Evolutionary conservation across 73 alveolate genomes (phyloP).

Genomic region (Tetrahymena elliotti): DNA sequence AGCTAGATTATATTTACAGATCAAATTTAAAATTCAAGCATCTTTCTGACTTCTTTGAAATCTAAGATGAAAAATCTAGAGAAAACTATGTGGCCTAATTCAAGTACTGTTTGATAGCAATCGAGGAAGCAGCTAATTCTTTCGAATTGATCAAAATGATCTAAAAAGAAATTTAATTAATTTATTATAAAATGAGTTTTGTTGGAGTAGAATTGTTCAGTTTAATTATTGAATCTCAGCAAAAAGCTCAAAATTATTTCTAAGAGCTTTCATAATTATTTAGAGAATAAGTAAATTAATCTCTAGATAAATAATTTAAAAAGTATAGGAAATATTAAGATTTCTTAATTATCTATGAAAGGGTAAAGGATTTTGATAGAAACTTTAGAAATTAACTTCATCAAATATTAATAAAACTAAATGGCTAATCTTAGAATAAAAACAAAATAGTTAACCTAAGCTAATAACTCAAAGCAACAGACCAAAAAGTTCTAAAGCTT

Average conservation of each 20-base stretch:
- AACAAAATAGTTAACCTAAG: background rate
- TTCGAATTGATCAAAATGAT: background rate
- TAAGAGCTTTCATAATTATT: background rate
- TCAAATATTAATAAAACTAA: background rate
- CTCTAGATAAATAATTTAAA: background rate
- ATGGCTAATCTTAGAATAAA: background rate
- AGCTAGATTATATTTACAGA: background rate
- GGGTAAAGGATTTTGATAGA: background rate
- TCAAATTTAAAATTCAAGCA: background rate
- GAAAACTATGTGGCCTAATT: background rate
- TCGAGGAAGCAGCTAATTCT: background rate
- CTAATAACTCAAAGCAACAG: background rate
- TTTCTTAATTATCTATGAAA: background rate
- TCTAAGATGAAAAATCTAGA: background rate
- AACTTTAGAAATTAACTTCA: background rate
- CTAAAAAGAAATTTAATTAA: background rate
- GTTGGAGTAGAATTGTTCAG: background rate
- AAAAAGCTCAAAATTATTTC: background rate
- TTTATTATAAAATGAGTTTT: background rate
- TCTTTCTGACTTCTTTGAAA: background rate
- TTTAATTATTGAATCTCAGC: background rate
- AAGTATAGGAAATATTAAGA: background rate
- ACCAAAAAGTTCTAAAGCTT: background rate
- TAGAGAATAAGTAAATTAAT: background rate
- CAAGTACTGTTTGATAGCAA: background rate